Evolutionary conservation across 2,329 filamentous ascomycete genomes (phyloP), one percentile per base, ranked within the genome.

Genomic region (Chaetomiaceae sp.): DNA sequence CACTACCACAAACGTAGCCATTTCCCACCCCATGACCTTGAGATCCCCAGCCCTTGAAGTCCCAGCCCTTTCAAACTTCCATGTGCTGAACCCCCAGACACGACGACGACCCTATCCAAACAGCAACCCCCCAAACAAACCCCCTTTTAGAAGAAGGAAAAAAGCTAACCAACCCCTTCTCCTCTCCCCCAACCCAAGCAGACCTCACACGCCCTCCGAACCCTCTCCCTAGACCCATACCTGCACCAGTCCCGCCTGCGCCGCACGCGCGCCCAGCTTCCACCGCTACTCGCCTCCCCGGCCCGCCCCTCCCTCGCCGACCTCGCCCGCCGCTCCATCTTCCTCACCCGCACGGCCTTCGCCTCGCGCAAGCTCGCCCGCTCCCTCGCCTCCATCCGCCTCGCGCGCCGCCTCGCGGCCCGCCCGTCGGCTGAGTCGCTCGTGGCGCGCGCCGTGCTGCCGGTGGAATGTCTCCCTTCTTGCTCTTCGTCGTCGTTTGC

Each of bases 281-380:
- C 74, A 4, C 72, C 74, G 14, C 68, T 79, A 26, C 70, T 87
- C 10, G 67, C 68, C 7, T 75, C 75, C 6, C 73, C 79, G 4
- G 72, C 69, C 22, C 74, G 80, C 7, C 79, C 83, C 2, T 74
- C 78, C 4, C 68, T 82, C 2, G 64, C 76, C 30, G 78, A 84
- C 46, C 78, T 86, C 12, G 79, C 83, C 42, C 65, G 71, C 18
- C 75, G 81, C 33, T 75, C 71, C 61, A 86, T 88, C 59, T 83
- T 86, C 64, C 65, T 86, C 34, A 84, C 81, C 33, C 71, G 75
- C 45, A 86, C 80, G 12, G 78, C 82, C 27, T 72, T 83, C 37
- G 74, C 83, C 19, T 84, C 83, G 3, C 76, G 81, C 17, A 70
- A 72, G 18, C 73, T 88, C 3, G 78, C 76, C 37, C 75, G 81